These are phyloP conservation scores for Ustilago hordei DNA, from an alignment of 1,284 basidiomycete genomes.

Conservation along the genomic window DNA sequence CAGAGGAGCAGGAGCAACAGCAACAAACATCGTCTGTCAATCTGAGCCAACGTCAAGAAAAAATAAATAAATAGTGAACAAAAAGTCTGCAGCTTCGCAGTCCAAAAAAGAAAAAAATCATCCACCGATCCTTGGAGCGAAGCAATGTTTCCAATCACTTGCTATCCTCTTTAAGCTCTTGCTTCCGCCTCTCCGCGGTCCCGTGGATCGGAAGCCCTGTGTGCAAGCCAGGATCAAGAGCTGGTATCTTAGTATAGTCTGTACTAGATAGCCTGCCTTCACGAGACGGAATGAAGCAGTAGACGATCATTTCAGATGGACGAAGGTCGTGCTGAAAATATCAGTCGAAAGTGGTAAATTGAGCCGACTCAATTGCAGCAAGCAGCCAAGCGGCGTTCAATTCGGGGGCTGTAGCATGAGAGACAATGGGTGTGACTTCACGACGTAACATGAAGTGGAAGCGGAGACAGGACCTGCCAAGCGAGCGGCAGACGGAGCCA, in stretches of 20 bases:
- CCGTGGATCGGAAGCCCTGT: not conserved
- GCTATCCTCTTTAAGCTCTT: not conserved
- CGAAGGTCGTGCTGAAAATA: not conserved
- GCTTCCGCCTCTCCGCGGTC: not conserved
- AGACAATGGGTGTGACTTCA: not conserved
- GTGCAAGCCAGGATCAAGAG: not conserved
- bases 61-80: conserved; percentile 2
- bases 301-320: not conserved
- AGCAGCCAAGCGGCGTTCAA: conserved; percentile 6
- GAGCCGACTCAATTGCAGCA: conserved; percentile 13
- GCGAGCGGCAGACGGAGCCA: conserved; percentile 1
- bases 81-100: conserved; percentile 7
- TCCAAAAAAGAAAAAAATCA: not conserved
- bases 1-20: not conserved
- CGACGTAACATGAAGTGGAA: not conserved
- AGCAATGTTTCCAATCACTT: not conserved
- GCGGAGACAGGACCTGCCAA: not conserved
- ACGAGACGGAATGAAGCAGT: not conserved
- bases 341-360: not conserved
- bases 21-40: not conserved
- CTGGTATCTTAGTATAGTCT: not conserved
- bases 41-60: not conserved
- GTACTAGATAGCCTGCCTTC: not conserved
- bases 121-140: conserved; percentile 7
- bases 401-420: not conserved